These are phyloP conservation scores for Remersonia thermophila DNA, from an alignment of 2,329 filamentous ascomycete genomes.

Conservation along the genomic window DNA sequence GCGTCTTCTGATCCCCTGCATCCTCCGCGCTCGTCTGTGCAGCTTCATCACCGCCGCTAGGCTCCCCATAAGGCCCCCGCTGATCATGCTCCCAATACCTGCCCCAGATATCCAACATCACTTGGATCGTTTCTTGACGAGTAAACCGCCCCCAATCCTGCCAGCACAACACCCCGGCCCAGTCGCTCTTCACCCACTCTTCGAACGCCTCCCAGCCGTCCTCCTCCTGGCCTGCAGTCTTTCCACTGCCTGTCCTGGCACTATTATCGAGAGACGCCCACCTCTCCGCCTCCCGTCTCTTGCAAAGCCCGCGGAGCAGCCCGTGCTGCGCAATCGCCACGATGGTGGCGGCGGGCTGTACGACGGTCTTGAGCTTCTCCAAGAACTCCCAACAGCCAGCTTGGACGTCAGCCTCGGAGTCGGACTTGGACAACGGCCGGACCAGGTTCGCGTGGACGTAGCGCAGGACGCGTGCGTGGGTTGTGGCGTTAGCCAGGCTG, in stretches of 20 bases:
- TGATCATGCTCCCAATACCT: no score
- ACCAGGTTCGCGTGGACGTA: conserved; percentile 12
- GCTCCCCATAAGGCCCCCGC: no score
- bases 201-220: conserved; percentile 3
- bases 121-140: no score
- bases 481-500: conserved; percentile 2
- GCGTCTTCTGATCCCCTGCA: no score
- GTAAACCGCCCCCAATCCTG: no score
- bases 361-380: not conserved
- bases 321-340: not conserved
- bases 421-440: not conserved
- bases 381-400: not conserved
- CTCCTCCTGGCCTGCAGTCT: not conserved
- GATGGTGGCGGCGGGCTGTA: no score
- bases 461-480: conserved; percentile 10
- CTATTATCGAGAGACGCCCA: no score
- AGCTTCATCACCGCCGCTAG: no score
- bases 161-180: no score
- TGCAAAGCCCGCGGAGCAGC: not conserved
- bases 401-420: not conserved
- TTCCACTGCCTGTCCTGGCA: no score
- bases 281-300: not conserved
- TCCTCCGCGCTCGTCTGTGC: no score
- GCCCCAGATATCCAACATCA: no score
- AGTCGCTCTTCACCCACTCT: conserved; percentile 7